Percentiles rank a stretch among this genome's conserved stretches.
phyloP scores from a whole-genome alignment of 345 rosid species.

The Hibiscus syriacus region DNA sequence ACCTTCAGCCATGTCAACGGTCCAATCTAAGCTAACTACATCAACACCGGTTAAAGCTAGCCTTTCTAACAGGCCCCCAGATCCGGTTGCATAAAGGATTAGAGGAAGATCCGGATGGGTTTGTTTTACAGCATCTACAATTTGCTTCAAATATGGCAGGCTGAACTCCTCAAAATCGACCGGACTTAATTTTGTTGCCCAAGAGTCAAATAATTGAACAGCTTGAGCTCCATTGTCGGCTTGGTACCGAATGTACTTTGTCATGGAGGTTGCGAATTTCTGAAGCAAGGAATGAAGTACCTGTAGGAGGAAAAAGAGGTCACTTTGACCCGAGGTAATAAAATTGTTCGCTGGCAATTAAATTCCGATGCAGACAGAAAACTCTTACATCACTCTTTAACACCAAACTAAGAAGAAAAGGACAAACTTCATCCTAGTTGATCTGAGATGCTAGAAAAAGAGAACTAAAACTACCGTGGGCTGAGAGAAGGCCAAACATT shows the following conservation, averaged over 20 bases:
- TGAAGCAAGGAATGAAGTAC: slow-evolving; percentile 77
- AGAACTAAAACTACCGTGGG: slow-evolving; percentile 49
- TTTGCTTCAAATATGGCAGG: slow-evolving; percentile 80
- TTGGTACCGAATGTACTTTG: slow-evolving; percentile 73
- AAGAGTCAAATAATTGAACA: slow-evolving; percentile 94
- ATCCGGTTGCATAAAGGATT: slow-evolving; percentile 88
- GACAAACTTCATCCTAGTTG: background rate
- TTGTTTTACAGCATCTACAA: slow-evolving; percentile 70
- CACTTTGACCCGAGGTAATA: slow-evolving; percentile 2
- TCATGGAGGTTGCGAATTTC: slow-evolving; percentile 87
- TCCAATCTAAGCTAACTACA: slow-evolving; percentile 98
- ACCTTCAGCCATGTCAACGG: slow-evolving; percentile 98
- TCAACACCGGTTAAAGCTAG: slow-evolving; percentile 77
- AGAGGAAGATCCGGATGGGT: slow-evolving; percentile 85
- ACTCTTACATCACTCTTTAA: background rate
- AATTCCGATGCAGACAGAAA: background rate
- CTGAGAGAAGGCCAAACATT: slow-evolving; percentile 81
- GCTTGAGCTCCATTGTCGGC: slow-evolving; percentile 90
- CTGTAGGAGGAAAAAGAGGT: slow-evolving; percentile 27
- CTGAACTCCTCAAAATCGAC: slow-evolving; percentile 90
- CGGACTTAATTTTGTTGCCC: slow-evolving; percentile 98
- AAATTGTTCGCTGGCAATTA: background rate
- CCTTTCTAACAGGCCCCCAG: slow-evolving; percentile 93
- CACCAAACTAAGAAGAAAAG: background rate
- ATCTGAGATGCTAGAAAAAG: background rate